These are phyloP conservation scores for Penicillium paradoxum DNA, from an alignment of 495 filamentous ascomycete species.

Conservation along the genomic window DNA sequence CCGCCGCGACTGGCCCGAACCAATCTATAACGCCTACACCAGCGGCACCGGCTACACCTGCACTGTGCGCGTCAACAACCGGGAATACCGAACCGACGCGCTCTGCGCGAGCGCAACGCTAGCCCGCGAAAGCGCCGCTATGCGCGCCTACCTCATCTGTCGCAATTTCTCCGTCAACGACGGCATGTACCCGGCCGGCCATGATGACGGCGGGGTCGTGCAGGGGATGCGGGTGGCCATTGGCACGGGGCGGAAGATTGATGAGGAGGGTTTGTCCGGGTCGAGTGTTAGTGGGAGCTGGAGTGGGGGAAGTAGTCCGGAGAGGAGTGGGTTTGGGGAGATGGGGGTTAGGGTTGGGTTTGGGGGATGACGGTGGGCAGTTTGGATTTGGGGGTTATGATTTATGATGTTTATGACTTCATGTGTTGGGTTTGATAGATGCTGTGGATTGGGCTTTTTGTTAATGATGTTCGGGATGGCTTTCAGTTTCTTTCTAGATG, in stretches of 20 bases:
- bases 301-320: background rate
- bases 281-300: background rate
- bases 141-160: slow-evolving; percentile 96
- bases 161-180: slow-evolving; percentile 98
- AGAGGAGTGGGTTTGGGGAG: background rate
- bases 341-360: background rate
- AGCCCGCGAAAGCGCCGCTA: slow-evolving; percentile 91
- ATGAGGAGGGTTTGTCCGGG: background rate
- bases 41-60: slow-evolving; percentile 69
- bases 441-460: background rate
- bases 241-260: slow-evolving; percentile 51
- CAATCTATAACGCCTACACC: slow-evolving; percentile 76
- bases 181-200: slow-evolving; percentile 74
- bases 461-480: background rate
- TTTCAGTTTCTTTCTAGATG: background rate
- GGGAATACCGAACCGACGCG: slow-evolving; percentile 92
- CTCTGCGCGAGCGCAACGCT: slow-evolving; percentile 73
- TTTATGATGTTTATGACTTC: background rate
- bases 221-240: slow-evolving; percentile 81
- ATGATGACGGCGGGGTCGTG: slow-evolving; percentile 69
- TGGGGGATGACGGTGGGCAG: background rate
- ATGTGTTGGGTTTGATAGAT: background rate
- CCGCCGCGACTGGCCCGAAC: slow-evolving; percentile 92
- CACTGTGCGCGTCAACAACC: slow-evolving; percentile 91
- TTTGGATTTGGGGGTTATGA: background rate